A percentile compares a stretch with the other conserved stretches of the same genome.
Conservation (phyloP, 768 basidiomycete species). For the Saitozyma podzolica region DNA sequence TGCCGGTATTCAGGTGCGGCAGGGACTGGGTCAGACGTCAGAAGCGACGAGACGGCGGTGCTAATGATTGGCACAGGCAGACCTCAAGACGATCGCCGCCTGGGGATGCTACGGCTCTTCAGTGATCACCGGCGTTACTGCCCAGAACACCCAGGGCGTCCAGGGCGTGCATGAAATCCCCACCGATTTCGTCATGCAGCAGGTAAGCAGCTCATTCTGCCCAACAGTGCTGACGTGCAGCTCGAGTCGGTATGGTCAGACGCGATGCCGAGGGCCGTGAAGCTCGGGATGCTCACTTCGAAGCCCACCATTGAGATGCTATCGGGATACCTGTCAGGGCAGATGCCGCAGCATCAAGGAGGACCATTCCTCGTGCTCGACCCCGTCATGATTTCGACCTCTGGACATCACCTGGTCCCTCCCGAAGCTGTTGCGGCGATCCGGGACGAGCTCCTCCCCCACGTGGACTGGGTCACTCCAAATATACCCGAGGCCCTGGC, state of each 20-base stretch:
- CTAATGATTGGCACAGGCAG: constrained; percentile 61
- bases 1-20: constrained; percentile 78
- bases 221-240: constrained; percentile 54
- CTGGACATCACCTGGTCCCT: constrained; percentile 75
- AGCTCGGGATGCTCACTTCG: constrained; percentile 86
- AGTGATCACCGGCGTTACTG: constrained; percentile 79
- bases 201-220: constrained; percentile 58
- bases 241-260: constrained; percentile 71
- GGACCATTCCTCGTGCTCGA: constrained; percentile 71
- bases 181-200: constrained; percentile 69
- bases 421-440: constrained; percentile 66
- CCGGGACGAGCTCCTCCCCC: constrained; percentile 66
- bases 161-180: constrained; percentile 70
- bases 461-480: constrained; percentile 74
- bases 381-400: constrained; percentile 88
- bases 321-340: neutral
- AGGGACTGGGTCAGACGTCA: too few relatives aligned
- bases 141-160: constrained; percentile 85
- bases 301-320: constrained; percentile 56
- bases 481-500: constrained; percentile 79
- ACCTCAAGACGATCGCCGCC: constrained; percentile 80
- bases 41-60: neutral
- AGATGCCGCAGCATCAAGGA: constrained; percentile 50
- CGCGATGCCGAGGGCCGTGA: constrained; percentile 69
- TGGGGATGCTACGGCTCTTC: constrained; percentile 76